Evolutionary conservation across 2,329 filamentous ascomycete species (phyloP).

Genomic region (Ophiostoma novo-ulmi): DNA sequence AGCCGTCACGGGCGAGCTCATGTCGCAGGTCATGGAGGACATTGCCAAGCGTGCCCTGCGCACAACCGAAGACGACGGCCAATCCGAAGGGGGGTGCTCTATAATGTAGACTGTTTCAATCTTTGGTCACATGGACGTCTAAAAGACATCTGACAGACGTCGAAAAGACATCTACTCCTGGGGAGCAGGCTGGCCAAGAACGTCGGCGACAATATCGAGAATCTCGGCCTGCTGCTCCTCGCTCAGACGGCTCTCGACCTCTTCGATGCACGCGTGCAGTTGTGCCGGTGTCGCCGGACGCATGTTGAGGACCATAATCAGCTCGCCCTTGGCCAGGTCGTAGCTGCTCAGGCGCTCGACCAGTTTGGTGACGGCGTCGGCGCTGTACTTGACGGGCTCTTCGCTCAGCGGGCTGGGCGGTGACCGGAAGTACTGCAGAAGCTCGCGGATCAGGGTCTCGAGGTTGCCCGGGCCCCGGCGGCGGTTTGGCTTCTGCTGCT

Average conservation of each 20-base stretch:
- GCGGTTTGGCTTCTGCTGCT: conserved; percentile 47
- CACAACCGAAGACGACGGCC: conserved; percentile 44
- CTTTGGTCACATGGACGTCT: not conserved
- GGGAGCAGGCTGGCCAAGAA: conserved; percentile 51
- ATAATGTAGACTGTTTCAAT: conserved; percentile 38
- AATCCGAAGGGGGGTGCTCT: conserved; percentile 52
- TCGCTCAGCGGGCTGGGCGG: conserved; percentile 53
- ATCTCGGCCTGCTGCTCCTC: conserved; percentile 57
- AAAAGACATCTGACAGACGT: not conserved
- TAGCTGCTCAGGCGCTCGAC: conserved; percentile 52
- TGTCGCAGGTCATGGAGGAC: conserved; percentile 55
- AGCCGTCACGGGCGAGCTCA: conserved; percentile 54
- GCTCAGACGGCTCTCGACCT: conserved; percentile 56
- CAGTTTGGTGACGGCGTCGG: conserved; percentile 49
- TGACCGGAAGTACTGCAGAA: conserved; percentile 39
- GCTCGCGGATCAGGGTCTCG: conserved; percentile 55
- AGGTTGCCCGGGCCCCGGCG: conserved; percentile 53
- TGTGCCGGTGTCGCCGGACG: conserved; percentile 53
- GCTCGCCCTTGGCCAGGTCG: conserved; percentile 61
- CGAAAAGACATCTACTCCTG: conserved; percentile 34
- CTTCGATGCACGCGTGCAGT: conserved; percentile 60
- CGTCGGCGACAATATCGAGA: conserved; percentile 50
- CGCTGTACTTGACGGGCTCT: conserved; percentile 49
- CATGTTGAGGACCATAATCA: conserved; percentile 64
- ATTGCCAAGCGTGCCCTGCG: conserved; percentile 52